Conservation (phyloP, 768 basidiomycete genomes). For the Hortiboletus campestris region DNA sequence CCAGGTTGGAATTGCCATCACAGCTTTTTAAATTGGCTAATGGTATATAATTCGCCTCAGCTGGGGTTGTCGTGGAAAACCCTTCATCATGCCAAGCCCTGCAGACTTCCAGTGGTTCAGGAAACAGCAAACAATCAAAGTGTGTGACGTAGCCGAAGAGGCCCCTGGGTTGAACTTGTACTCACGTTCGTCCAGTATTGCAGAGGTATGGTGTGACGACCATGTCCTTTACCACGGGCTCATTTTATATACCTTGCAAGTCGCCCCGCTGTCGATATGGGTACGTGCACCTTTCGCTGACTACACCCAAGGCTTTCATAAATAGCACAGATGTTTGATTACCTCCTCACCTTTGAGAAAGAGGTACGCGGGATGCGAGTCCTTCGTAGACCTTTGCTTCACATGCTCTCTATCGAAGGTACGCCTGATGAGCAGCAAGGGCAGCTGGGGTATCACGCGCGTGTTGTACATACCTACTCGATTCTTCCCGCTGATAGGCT, state of each 20-base stretch:
- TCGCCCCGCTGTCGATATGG: slow-evolving; percentile 11
- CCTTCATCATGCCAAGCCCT: neutral
- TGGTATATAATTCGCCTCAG: neutral
- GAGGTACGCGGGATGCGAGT: neutral
- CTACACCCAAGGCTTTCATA: neutral
- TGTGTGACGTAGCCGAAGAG: neutral
- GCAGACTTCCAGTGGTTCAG: neutral
- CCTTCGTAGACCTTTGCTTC: neutral
- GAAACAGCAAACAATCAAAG: slow-evolving; percentile 11
- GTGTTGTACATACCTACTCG: slow-evolving; percentile 8
- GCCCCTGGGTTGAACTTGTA: too few species aligned
- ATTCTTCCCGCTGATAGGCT: slow-evolving; percentile 5
- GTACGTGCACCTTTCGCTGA: neutral
- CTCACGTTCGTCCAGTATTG: slow-evolving; percentile 1
- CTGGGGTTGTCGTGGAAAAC: neutral
- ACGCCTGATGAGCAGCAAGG: neutral
- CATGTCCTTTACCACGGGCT: neutral
- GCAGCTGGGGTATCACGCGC: slow-evolving; percentile 10
- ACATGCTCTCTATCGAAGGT: neutral
- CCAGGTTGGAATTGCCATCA: neutral
- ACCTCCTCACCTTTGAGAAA: slow-evolving; percentile 9
- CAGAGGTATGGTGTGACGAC: neutral
- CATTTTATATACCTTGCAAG: neutral
- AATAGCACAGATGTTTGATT: slow-evolving; percentile 3
- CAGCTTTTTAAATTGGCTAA: too few species aligned